Evolutionary conservation across 2,329 filamentous ascomycete species (phyloP).

Genomic region (Teratosphaeria pseudoeucalypti): DNA sequence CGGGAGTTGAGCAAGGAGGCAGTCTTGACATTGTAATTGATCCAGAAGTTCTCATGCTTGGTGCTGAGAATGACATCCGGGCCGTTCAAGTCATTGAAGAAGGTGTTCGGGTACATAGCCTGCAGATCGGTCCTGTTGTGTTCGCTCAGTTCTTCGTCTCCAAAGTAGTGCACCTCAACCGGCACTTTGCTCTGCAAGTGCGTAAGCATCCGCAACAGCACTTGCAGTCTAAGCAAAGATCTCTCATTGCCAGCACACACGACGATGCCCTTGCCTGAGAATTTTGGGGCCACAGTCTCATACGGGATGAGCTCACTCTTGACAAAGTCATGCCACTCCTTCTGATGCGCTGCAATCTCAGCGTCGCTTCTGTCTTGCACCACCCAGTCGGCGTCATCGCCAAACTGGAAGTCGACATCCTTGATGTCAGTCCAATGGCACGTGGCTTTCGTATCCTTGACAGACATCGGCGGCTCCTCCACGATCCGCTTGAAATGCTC

Average conservation of each 20-base stretch:
- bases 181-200: slow-evolving; percentile 14
- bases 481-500: background rate
- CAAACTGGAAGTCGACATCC: slow-evolving; percentile 3
- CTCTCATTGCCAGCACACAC: slow-evolving; percentile 20
- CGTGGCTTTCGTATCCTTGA: background rate
- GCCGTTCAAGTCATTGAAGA: slow-evolving; percentile 22
- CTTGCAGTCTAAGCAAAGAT: slow-evolving; percentile 16
- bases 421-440: background rate
- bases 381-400: slow-evolving; percentile 1
- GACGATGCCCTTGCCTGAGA: slow-evolving; percentile 23
- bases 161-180: slow-evolving; percentile 25
- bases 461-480: slow-evolving; percentile 1
- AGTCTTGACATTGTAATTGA: slow-evolving; percentile 27
- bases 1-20: slow-evolving; percentile 27
- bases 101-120: slow-evolving; percentile 12
- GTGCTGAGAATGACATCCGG: slow-evolving; percentile 13
- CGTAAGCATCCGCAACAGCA: slow-evolving; percentile 10
- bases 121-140: slow-evolving; percentile 9
- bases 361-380: slow-evolving; percentile 4
- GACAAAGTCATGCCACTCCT: slow-evolving; percentile 14
- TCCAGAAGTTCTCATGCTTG: slow-evolving; percentile 8
- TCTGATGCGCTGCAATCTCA: slow-evolving; percentile 9
- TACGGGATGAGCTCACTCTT: slow-evolving; percentile 12
- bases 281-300: slow-evolving; percentile 10
- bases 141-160: slow-evolving; percentile 16